Conservation (phyloP, 2,329 filamentous ascomycete species). For the Penicillium sp. region DNA sequence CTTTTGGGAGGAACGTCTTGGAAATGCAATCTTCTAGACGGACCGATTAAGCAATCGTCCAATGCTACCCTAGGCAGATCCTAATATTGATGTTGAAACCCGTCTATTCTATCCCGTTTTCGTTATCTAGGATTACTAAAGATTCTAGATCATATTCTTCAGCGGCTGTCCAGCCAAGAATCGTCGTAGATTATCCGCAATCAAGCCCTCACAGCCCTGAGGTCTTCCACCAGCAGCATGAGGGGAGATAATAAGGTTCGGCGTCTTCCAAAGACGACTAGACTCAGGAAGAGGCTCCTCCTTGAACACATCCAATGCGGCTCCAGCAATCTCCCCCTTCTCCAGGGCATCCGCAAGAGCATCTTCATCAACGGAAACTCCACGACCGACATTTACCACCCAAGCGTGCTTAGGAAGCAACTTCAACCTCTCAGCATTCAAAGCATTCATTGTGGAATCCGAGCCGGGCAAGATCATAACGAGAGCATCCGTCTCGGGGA, state of each 20-base stretch:
- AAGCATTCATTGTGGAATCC: conserved; percentile 58
- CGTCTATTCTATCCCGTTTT: neutral
- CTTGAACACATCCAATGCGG: conserved; percentile 30
- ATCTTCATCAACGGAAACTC: conserved; percentile 29
- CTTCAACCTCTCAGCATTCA: conserved; percentile 58
- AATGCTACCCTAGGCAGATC: no score
- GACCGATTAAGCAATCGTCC: no score
- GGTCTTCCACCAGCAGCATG: conserved; percentile 50
- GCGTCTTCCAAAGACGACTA: conserved; percentile 28
- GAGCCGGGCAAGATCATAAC: conserved; percentile 68
- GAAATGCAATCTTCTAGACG: no score
- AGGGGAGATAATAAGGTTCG: conserved; percentile 28
- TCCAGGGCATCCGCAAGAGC: conserved; percentile 27
- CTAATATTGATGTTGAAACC: no score
- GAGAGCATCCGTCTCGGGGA: conserved; percentile 64
- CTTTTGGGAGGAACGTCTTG: no score
- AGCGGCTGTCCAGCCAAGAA: conserved; percentile 63
- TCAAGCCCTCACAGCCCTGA: conserved; percentile 62
- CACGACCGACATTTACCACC: conserved; percentile 31
- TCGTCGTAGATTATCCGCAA: conserved; percentile 63
- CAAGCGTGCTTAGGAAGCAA: conserved; percentile 57
- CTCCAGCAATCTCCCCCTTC: conserved; percentile 27
- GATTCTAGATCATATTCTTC: conserved; percentile 56
- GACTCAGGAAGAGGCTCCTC: conserved; percentile 27
- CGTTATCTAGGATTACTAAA: neutral